These are phyloP conservation scores for Trapa incisa DNA, from an alignment of 345 rosid species.

Conservation along the genomic window DNA sequence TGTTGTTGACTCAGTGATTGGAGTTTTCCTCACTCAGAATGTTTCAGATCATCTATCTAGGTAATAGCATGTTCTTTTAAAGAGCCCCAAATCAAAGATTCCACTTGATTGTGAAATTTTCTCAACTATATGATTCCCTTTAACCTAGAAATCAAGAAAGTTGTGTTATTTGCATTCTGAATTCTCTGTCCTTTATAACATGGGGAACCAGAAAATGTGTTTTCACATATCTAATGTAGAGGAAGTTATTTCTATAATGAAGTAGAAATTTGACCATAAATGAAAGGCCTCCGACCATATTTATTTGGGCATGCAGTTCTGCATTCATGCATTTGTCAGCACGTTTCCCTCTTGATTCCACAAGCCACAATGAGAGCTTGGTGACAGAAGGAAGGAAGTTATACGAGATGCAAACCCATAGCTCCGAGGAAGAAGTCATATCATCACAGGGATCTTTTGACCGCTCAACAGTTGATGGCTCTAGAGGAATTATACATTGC, in stretches of 20 bases:
- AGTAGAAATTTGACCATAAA: too few species aligned
- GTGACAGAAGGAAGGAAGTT: conserved; percentile 29
- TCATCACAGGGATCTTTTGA: conserved; percentile 58
- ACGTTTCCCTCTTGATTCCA: conserved; percentile 51
- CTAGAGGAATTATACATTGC: conserved; percentile 8
- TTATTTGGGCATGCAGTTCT: conserved; percentile 48
- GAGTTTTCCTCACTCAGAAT: conserved; percentile 93
- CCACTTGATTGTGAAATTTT: too few species aligned
- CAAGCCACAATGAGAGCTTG: conserved; percentile 17
- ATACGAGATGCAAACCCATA: conserved; percentile 27
- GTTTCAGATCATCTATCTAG: conserved; percentile 97
- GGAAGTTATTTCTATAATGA: neutral
- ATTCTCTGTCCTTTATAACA: too few species aligned
- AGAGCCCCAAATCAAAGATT: too few species aligned
- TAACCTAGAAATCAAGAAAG: too few species aligned
- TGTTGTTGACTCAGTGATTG: conserved; percentile 90
- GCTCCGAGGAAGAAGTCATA: conserved; percentile 51
- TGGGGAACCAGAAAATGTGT: too few species aligned
- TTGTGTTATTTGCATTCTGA: too few species aligned
- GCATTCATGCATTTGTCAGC: conserved; percentile 89
- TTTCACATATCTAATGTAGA: neutral
- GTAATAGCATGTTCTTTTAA: conserved; percentile 24
- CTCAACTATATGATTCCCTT: too few species aligned
- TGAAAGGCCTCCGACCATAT: neutral
- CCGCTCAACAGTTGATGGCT: conserved; percentile 9